Evolutionary conservation across 2,329 filamentous ascomycete species (phyloP).

Genomic region (Magnaporthiopsis incrustans): DNA sequence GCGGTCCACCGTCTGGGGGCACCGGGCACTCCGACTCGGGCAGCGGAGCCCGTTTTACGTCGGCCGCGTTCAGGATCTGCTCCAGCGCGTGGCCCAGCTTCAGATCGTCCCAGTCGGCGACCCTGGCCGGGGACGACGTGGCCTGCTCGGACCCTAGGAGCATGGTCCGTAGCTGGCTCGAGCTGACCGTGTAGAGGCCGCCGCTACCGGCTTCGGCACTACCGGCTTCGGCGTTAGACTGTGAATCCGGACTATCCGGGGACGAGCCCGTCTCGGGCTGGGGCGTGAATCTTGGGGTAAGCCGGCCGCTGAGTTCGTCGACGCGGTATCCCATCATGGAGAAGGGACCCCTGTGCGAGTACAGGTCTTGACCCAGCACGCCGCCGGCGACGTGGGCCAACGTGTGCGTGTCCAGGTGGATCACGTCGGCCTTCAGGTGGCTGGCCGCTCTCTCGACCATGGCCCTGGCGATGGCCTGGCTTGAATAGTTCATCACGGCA

Average conservation of each 20-base stretch:
- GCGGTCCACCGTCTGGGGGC: not conserved
- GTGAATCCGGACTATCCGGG: conserved; percentile 23
- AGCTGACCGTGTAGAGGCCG: not conserved
- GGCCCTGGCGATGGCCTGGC: conserved; percentile 18
- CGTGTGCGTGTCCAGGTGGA: conserved; percentile 61
- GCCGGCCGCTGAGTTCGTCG: conserved; percentile 45
- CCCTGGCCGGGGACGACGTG: not conserved
- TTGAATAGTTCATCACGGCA: conserved; percentile 26
- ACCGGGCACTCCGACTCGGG: conserved; percentile 11
- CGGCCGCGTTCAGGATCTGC: conserved; percentile 42
- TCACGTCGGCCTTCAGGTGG: conserved; percentile 52
- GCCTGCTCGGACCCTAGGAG: not conserved
- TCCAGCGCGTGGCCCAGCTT: conserved; percentile 53
- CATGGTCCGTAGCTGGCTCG: not conserved
- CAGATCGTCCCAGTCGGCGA: conserved; percentile 47
- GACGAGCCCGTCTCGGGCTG: conserved; percentile 19
- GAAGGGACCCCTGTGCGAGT: conserved; percentile 40
- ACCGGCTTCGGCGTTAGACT: not conserved
- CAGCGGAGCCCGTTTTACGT: conserved; percentile 24
- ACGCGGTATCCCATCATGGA: conserved; percentile 50
- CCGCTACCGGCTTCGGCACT: too few species aligned
- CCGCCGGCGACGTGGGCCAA: conserved; percentile 61
- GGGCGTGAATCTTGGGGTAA: conserved; percentile 31
- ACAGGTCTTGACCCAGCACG: conserved; percentile 55
- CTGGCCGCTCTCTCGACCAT: conserved; percentile 22